phyloP scores from a whole-genome alignment of 2,329 filamentous ascomycete genomes.

The Arthrobotrys sphaeroides region DNA sequence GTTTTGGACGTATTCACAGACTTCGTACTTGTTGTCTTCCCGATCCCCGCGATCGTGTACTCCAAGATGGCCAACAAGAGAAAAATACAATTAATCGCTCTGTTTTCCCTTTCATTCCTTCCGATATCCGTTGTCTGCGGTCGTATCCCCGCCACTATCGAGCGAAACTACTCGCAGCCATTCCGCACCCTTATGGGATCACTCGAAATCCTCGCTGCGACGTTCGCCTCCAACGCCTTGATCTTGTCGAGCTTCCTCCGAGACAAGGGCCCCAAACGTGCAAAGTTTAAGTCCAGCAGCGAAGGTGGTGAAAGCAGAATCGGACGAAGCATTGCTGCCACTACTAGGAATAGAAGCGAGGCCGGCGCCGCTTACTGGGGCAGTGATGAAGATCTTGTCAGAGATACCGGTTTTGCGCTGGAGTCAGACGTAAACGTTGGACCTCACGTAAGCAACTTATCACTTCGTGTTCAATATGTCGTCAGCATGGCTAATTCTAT shows the following conservation, averaged over 20 bases:
- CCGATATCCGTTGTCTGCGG: conserved; percentile 83
- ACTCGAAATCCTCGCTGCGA: conserved; percentile 87
- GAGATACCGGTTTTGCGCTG: conserved; percentile 71
- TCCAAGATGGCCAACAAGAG: conserved; percentile 79
- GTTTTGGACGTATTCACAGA: conserved; percentile 88
- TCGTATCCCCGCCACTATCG: conserved; percentile 80
- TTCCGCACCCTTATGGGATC: conserved; percentile 89
- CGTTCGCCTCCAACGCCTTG: conserved; percentile 84
- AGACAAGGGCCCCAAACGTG: conserved; percentile 88
- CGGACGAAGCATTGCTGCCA: conserved; percentile 62
- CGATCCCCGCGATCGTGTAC: conserved; percentile 83
- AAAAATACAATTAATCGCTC: conserved; percentile 78
- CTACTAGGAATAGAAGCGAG: conserved; percentile 36
- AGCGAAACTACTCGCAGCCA: conserved; percentile 77
- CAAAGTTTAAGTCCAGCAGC: conserved; percentile 74
- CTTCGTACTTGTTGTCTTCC: conserved; percentile 84
- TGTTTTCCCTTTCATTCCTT: conserved; percentile 85
- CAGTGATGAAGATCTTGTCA: conserved; percentile 89
- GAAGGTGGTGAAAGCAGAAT: conserved; percentile 65
- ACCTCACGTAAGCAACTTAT: conserved; percentile 25
- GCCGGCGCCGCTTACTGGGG: conserved; percentile 70
- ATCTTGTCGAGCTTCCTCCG: conserved; percentile 92
- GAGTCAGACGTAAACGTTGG: conserved; percentile 34
- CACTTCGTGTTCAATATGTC: neutral
- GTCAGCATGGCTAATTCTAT: neutral